Percentiles rank a stretch among this genome's conserved stretches.
These are phyloP conservation scores for Penicillium psychrofluorescens DNA, from an alignment of 495 filamentous ascomycete species.

Conservation along the genomic window DNA sequence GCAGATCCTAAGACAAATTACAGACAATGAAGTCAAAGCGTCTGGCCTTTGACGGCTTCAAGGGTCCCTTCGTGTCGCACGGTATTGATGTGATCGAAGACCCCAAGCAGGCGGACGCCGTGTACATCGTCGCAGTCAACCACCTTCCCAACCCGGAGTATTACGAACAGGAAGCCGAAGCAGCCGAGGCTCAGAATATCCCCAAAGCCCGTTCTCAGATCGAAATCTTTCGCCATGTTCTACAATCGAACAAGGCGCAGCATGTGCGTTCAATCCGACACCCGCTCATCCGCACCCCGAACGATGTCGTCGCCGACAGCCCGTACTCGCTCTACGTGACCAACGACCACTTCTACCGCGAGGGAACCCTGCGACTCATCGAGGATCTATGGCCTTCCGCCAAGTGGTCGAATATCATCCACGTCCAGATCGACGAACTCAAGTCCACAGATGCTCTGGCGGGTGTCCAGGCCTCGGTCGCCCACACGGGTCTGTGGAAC, in stretches of 20 bases:
- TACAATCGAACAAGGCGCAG: slow-evolving; percentile 19
- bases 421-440: slow-evolving; percentile 21
- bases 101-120: slow-evolving; percentile 29
- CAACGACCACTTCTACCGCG: slow-evolving; percentile 52
- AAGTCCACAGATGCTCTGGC: slow-evolving; percentile 7
- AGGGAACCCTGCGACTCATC: slow-evolving; percentile 36
- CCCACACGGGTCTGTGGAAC: slow-evolving; percentile 36
- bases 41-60: slow-evolving; percentile 44
- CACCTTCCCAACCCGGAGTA: slow-evolving; percentile 43
- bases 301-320: slow-evolving; percentile 47
- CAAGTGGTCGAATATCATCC: slow-evolving; percentile 30
- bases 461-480: slow-evolving; percentile 38
- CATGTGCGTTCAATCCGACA: slow-evolving; percentile 39
- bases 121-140: slow-evolving; percentile 57
- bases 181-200: slow-evolving; percentile 5
- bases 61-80: slow-evolving; percentile 49
- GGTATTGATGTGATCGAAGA: slow-evolving; percentile 52
- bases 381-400: slow-evolving; percentile 32
- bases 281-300: slow-evolving; percentile 48
- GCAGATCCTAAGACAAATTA: neutral
- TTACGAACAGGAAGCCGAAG: neutral
- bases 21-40: slow-evolving; percentile 44
- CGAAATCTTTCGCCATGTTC: slow-evolving; percentile 52
- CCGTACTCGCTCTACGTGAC: slow-evolving; percentile 49
- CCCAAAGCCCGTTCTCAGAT: slow-evolving; percentile 43